Base-by-base conservation (phyloP, 805 yeast genomes). In the Wickerhamiella brachini region DNA sequence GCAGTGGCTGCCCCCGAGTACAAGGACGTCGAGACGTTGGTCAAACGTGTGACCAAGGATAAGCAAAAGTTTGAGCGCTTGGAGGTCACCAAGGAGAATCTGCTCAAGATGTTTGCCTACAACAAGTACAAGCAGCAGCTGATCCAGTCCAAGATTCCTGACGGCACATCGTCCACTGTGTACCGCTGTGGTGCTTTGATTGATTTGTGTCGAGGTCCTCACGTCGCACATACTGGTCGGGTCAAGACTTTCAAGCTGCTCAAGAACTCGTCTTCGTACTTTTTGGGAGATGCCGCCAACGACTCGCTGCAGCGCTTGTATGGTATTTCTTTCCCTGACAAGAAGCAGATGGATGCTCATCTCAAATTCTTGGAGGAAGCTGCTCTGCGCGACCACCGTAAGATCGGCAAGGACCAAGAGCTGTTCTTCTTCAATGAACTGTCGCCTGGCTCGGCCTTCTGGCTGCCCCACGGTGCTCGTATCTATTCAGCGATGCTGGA, bases 401-500 rank as follows among this genome's bases (percentile, higher is more conserved):
- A 82, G 71, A 83, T 93, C 59, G 99, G 99, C 68, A 83, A 73
- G 63, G 97, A 93, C 63, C 98, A 93, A 72, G 97, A 93, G 66
- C 77, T 93, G 64, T 93, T 89, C 72, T 79, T 83, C 71, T 93
- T 93, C 79, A 80, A 93, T 69, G 98, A 93, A 70, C 72, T 90
- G 83, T 85, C 96, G 18, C 99, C 99, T 51, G 99, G 99, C 58
- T 81, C 94, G 42, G 89, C 95, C 54, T 93, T 93, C 80, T 93
- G 97, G 97, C 77, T 93, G 62, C 99, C 99, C 49, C 98, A 90
- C 65, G 99, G 99, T 71, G 81, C 99, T 47, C 84, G 97, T 73
- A 93, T 93, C 65, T 93, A 93, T 77, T 86, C 86, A 70, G 79
- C 86, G 53, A 75, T 93, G 68, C 80, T 81, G 60, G 88, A 85